Evolutionary conservation across 176 grass and related monocot species (phyloP).

Genomic region (Otatea glauca): DNA sequence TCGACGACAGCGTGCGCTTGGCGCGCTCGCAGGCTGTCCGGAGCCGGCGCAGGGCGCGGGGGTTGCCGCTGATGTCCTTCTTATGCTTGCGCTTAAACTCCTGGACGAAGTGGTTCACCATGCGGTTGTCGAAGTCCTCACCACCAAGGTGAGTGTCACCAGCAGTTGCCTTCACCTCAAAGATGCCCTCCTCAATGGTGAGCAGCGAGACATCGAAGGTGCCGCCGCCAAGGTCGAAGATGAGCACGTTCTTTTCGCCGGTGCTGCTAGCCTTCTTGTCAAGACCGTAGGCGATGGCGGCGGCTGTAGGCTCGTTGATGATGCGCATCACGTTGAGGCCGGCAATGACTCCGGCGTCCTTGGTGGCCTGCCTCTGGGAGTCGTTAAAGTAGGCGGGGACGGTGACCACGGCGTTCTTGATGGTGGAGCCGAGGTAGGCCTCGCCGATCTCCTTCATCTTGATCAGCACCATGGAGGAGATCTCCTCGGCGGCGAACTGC

Average conservation of each 20-base stretch:
- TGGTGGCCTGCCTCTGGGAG: constrained; percentile 66
- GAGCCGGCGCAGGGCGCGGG: constrained; percentile 48
- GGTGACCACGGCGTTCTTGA: constrained; percentile 63
- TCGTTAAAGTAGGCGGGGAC: constrained; percentile 66
- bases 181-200: constrained; percentile 79
- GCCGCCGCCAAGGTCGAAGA: constrained; percentile 65
- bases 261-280: constrained; percentile 62
- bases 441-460: constrained; percentile 63
- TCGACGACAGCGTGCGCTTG: constrained; percentile 89
- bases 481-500: constrained; percentile 60
- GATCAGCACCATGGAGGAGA: constrained; percentile 63
- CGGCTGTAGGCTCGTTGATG: constrained; percentile 71
- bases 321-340: constrained; percentile 68
- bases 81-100: constrained; percentile 75
- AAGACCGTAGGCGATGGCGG: constrained; percentile 63
- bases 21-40: constrained; percentile 84
- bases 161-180: constrained; percentile 70
- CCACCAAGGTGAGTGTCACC: constrained; percentile 67
- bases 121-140: constrained; percentile 75
- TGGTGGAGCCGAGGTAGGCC: constrained; percentile 53
- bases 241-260: constrained; percentile 69
- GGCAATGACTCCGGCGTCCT: constrained; percentile 58
- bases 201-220: constrained; percentile 70
- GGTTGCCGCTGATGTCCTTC: constrained; percentile 70
- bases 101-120: constrained; percentile 79